A percentile compares a stretch with the other conserved stretches of the same genome.
phyloP scores from a whole-genome alignment of 2,329 filamentous ascomycete species.

The Monosporascus sp. region DNA sequence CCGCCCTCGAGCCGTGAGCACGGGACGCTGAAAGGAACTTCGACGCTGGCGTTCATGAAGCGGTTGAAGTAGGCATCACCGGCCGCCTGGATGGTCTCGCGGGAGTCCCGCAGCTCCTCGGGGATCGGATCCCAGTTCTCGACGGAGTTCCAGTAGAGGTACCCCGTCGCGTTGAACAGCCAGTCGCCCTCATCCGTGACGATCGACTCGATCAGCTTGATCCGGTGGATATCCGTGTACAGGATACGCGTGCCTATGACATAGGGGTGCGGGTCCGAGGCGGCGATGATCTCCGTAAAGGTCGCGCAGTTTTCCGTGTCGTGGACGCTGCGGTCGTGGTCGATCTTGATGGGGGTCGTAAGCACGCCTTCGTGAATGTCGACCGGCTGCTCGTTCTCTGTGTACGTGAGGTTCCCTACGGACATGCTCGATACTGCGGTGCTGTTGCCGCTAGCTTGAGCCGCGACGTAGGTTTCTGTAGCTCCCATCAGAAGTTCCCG shows the following conservation, averaged over 20 bases:
- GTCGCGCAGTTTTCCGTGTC: conserved; percentile 32
- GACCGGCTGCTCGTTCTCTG: conserved; percentile 27
- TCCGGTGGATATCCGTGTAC: conserved; percentile 17
- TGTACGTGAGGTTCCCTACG: conserved; percentile 19
- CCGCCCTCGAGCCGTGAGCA: conserved; percentile 27
- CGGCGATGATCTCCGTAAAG: conserved; percentile 36
- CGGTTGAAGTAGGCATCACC: conserved; percentile 26
- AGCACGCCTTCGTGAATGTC: conserved; percentile 20
- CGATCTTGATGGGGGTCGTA: conserved; percentile 25
- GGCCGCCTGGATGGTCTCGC: conserved; percentile 23
- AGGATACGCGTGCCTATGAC: conserved; percentile 28
- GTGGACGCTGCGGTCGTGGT: conserved; percentile 28
- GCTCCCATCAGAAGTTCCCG: conserved; percentile 17
- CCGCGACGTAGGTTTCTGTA: conserved; percentile 18
- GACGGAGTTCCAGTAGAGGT: conserved; percentile 20
- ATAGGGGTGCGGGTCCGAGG: conserved; percentile 27
- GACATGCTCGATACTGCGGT: conserved; percentile 9
- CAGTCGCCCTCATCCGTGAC: conserved; percentile 27
- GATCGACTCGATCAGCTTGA: conserved; percentile 24
- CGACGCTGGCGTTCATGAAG: conserved; percentile 21
- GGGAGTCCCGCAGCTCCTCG: conserved; percentile 19
- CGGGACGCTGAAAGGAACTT: conserved; percentile 20
- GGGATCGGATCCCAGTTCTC: conserved; percentile 28
- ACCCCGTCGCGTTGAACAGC: conserved; percentile 26
- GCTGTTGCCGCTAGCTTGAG: conserved; percentile 17